Base-by-base conservation (phyloP, 176 grass and related monocot genomes). In the Cymbopogon citratus region DNA sequence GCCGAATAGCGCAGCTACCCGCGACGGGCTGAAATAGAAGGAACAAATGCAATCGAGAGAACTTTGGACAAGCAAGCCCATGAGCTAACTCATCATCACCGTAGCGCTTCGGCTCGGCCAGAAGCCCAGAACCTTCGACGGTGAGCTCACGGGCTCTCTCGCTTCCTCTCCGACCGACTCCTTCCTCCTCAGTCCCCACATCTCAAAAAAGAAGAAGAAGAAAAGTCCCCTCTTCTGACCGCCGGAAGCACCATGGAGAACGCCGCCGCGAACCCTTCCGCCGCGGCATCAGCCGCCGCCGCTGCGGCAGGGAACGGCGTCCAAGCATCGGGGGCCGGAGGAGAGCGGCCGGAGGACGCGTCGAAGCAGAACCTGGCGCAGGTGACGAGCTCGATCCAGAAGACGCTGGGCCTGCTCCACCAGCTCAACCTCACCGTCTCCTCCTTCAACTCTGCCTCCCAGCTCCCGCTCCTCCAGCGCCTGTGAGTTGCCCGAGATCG, bases 391-490 rank as follows among this genome's bases (percentile, higher is more conserved):
- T 99, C 97, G 80, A 87, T 96, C 70, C 93, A 99, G 89, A 95
- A 87, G 86, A 95, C 91, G 51, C 87, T 99, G 71, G 96, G 93
- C 33, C 83, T 93, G 35, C 93, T 99, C 72, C 96, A 99, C 85
- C 91, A 95, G 85, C 89, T 99, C 65, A 91, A 99, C 87, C 86
- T 99, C 87, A 95, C 89, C 34, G 91, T 95, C 69, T 96, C 91
- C 76, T 93, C 97, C 83, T 99, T 90, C 80, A 99, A 88, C 76
- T 90, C 90, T 39, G 89, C 92, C 9, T 95, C 96, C 73, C 96
- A 99, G 79, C 89, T 95, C 0, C 85, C 89, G 16, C 91, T 99
- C 44, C 91, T 99, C 69, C 87, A 99, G 66, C 89, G 92, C 80
- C 72, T 98, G 95, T 98, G 80, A 84, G 76, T 15, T 15, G 4